Base-by-base conservation (phyloP, 176 grass and related monocot species). In the Musa itinerans region DNA sequence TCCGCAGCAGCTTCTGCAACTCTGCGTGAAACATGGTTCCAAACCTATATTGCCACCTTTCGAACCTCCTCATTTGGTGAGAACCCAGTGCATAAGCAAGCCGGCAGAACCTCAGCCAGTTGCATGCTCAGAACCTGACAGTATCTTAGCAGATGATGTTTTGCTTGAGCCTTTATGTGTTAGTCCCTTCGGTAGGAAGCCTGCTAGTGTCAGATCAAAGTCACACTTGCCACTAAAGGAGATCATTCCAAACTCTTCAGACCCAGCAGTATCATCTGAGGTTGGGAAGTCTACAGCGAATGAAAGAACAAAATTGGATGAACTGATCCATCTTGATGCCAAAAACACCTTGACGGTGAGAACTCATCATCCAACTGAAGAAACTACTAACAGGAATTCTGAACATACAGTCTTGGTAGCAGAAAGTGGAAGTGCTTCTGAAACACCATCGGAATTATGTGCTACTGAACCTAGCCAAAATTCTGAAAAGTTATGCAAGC, bases 41-140 rank as follows among this genome's bases (percentile, higher is more conserved):
- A 88, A 87, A 73, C 69, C 92, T 89, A 64, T 85, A 55, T 54
- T 99, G 51, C 91, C 95, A 55, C 95, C 95, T 71, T 99, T 94
- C 54, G 91, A 99, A 84, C 88, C 86, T 50, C 86, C 91, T 0
- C 78, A 89, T 87, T 78, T 83, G 75, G 84, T 92, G 57, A 83
- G 89, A 76, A 79, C 78, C 64, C 79, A 25, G 29, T 78, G 82
- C 53, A 54, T 83, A 54, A 69, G 64, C 68, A 80, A 69, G 81
- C 63, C 19, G 53, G 69, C 64, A 65, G 80, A 82, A 80, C 6
- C 54, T 52, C 34, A 43, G 83, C 79, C 81, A 70, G 34, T 61
- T 71, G 68, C 14, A 3, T 75, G 64, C 50, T 68, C 52, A 75
- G 76, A 86, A 73, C 13, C 61, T n/a, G 56, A 76, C 10, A 7